Conservation (phyloP, 2,329 filamentous ascomycete species). For the Sarocladium brachiariae region DNA sequence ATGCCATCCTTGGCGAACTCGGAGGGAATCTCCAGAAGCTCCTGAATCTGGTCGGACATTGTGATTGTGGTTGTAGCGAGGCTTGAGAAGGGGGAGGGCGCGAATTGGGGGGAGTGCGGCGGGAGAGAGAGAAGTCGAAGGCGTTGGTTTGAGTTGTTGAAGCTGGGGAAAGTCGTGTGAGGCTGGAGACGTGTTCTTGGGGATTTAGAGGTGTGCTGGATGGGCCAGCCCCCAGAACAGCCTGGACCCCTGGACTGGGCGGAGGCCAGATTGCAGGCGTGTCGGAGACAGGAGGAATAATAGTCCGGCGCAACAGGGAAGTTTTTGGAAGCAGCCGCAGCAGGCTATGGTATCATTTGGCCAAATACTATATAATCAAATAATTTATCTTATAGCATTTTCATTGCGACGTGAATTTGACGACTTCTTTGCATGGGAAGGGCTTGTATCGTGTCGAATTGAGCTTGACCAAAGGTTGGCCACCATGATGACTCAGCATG, state of each 20-base stretch:
- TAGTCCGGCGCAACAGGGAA: background rate
- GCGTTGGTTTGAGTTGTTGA: background rate
- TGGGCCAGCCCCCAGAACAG: background rate
- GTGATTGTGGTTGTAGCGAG: conserved; percentile 17
- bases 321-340: too few species aligned
- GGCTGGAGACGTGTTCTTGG: conserved; percentile 8
- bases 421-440: too few species aligned
- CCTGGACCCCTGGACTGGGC: conserved; percentile 9
- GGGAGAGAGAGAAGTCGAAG: background rate
- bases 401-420: too few species aligned
- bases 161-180: conserved; percentile 7
- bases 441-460: too few species aligned
- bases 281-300: background rate
- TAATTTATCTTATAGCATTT: too few species aligned
- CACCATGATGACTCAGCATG: too few species aligned
- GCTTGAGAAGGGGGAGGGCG: background rate
- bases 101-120: background rate
- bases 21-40: conserved; percentile 61
- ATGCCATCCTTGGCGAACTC: conserved; percentile 58
- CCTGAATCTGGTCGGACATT: conserved; percentile 63
- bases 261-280: conserved; percentile 8
- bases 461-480: too few species aligned
- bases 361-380: too few species aligned
- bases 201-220: conserved; percentile 6
- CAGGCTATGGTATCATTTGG: too few species aligned